phyloP scores from a whole-genome alignment of 192 early-diverging fungal genomes.

The Coemansia sp. region DNA sequence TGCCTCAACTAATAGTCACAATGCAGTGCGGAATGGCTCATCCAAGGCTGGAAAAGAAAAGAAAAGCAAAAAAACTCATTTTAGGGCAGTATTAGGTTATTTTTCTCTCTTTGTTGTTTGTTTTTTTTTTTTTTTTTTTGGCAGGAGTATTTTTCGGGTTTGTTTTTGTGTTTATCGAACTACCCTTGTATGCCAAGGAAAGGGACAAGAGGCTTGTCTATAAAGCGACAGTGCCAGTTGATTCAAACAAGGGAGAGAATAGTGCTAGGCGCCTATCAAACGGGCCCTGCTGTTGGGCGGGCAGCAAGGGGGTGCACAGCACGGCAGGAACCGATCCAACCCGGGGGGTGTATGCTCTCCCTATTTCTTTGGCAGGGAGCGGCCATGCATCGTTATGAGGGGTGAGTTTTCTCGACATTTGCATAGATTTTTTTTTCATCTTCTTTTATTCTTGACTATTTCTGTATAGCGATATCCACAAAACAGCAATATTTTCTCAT shows the following conservation, averaged over 20 bases:
- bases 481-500: background rate
- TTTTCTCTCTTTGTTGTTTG: background rate
- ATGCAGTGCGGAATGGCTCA: background rate
- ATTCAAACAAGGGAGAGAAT: no score
- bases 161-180: background rate
- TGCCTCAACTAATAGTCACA: background rate
- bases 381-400: slow-evolving; percentile 1
- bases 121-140: background rate
- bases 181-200: no score
- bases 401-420: background rate
- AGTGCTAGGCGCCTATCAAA: background rate
- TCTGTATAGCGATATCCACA: slow-evolving; percentile 5
- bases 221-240: no score
- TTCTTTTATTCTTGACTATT: background rate
- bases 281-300: no score
- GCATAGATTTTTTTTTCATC: background rate
- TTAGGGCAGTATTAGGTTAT: slow-evolving; percentile 6
- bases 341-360: background rate
- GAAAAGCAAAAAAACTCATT: background rate
- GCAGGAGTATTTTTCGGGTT: no score
- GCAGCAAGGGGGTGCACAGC: background rate
- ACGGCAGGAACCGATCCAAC: background rate
- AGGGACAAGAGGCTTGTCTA: no score
- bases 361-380: background rate
- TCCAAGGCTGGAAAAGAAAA: background rate